Evolutionary conservation across 257 asterid genomes (phyloP), one percentile per base, ranked within the genome.

Genomic region (Solanum sejunctum): DNA sequence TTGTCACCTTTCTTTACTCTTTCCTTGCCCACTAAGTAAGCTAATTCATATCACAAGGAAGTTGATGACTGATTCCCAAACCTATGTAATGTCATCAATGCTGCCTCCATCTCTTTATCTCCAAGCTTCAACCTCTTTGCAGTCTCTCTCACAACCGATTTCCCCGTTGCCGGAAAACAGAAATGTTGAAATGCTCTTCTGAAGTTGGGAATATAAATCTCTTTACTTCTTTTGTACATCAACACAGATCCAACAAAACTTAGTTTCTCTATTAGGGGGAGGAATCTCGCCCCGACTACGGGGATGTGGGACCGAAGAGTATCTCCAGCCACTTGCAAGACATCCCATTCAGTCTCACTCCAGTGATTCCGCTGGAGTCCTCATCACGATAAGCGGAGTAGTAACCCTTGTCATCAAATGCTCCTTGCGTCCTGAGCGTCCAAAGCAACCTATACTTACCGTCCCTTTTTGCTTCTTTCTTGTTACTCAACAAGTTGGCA

Each of bases 81-180:
- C 63, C 98, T 89, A 23, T 93, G 96, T 78, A 93, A 61, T 3
- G 97, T 93, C 97, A 90, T 86, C 83, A 86, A 12, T 12, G 89
- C 91, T 10, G 92, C 80, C 89, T 89, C 92, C 83, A 86, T 86
- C 11, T 89, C 91, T 32, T 13, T 83, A 16, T 89, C 90, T 7
- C 84, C 87, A 6, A 89, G 82, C 54, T 83, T 83, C 88, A 89
- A 69, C 39, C 87, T 86, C 49, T 86, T 86, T 55, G 73, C 88
- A 8, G 94, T 93, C 82, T 96, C 98, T 41, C 91, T 72, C 3
- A 94, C 93, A 63, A 96, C 88, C 6, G 95, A 89, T 85, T 89
- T 92, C 2, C 98, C 94, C 5, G 98, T 92, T 0, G 91, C 86
- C 16, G 99, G 98, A 56, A 96, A 84, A 89, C 99, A 96, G 39